Evolutionary conservation across 495 filamentous ascomycete genomes (phyloP).

Genomic region (Bombardia bombarda): DNA sequence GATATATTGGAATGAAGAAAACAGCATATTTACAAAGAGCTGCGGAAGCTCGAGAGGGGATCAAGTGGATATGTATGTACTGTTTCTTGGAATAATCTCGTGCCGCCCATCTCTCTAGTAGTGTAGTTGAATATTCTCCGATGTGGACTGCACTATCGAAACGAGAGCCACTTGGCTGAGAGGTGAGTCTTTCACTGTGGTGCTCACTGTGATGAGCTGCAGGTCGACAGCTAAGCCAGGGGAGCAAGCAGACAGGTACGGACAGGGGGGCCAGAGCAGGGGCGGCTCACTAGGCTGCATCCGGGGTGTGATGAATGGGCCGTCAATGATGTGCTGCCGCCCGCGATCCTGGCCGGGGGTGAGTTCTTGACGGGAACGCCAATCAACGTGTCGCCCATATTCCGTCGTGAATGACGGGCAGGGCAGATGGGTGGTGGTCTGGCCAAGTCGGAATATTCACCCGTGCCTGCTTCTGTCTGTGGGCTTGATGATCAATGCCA

Average conservation of each 20-base stretch:
- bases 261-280: too few species aligned
- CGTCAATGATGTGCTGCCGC: conserved; percentile 11
- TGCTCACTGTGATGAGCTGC: neutral
- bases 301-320: conserved; percentile 15
- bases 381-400: neutral
- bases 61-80: too few species aligned
- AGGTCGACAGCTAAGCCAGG: neutral
- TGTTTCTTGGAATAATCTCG: conserved; percentile 6
- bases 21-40: neutral
- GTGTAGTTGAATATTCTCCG: neutral
- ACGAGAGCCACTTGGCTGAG: neutral
- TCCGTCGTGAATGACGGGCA: neutral
- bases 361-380: neutral
- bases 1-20: neutral
- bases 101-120: conserved; percentile 9
- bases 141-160: conserved; percentile 6
- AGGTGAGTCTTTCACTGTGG: neutral
- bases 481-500: too few species aligned
- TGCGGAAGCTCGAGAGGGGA: too few species aligned
- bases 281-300: too few species aligned
- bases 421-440: conserved; percentile 2
- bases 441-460: too few species aligned
- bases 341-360: neutral
- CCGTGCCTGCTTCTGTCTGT: too few species aligned
- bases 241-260: neutral